Base-by-base conservation (phyloP, 2,329 filamentous ascomycete genomes). In the Arthrocladium fulminans region DNA sequence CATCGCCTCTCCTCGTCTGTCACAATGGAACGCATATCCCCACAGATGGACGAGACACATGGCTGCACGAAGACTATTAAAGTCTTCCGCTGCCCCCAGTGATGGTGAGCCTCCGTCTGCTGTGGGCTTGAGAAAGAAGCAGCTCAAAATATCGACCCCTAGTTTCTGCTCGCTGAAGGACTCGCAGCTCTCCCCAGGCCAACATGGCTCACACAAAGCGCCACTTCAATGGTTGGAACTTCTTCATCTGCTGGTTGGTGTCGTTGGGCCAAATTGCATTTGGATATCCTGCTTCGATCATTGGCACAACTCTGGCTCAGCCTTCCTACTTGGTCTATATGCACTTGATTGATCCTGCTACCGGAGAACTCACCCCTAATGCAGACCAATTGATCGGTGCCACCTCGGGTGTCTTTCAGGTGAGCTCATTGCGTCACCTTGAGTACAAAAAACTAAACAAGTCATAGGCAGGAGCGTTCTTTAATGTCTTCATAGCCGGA, bases 261-360 rank as follows among this genome's bases (percentile, higher is more conserved):
- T 53, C 51, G 22, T 40, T 51, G 23, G 51, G 51, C 13, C 48
- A 51, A 20, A 30, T 53, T 15, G 51, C 51, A 15, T 53, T 53
- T 37, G 48, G 19, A 43, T 53, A 46, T 42, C 42, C 42, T 27
- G 45, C 49, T 13, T 46, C 40, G 5, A 47, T 42, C 19, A 37
- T 53, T 17, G 49, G 46, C 25, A 34, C 24, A 2, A 51, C 49
- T 13, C 39, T 51, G 2, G 38, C 49, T 4, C 38, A 51, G 30
- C 25, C 37, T 9, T 37, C 44, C 15, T 51, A 48, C 20, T 30
- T 51, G 7, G 25, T 24, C 10, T 47, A 47, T 12, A 51, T 51
- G 49, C 19, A 19, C 7, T 13, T 51, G 10, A 20, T 52, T n/a
- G 41, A 48, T 47, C 40, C 30, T 8, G 17, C 40, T 10, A 35